Base-by-base conservation (phyloP, 345 rosid species). In the Eucalyptus coolabah region DNA sequence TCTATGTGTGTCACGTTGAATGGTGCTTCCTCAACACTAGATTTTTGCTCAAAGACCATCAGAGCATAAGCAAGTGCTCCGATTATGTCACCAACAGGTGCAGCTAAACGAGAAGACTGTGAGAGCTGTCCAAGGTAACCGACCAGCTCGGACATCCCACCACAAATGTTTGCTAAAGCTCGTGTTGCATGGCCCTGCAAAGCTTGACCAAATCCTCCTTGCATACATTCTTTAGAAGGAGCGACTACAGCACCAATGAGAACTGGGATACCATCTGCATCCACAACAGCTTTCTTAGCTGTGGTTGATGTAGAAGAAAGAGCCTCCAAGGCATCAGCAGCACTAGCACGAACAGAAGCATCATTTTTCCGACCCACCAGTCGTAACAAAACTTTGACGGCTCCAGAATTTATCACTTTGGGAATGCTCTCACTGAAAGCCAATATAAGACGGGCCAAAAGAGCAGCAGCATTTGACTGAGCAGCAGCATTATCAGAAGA, bases 391-490 rank as follows among this genome's bases (percentile, higher is more conserved):
- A 93, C 93, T 93, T 95, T 94, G 88, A 96, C 93, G 24, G 95
- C 95, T 90, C 96, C 98, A 83, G 97, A 95, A 87, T 94, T 98
- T 86, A 96, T 95, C 30, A 96, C 94, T 90, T 93, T 95, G 44
- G 96, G 90, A 83, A 94, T 92, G 90, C 95, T 95, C 88, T 94
- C 93, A 49, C 92, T 91, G 89, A 97, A 96, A 87, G 94, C 94
- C 93, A 94, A 91, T 93, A 95, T 92, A 88, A 97, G 89, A 87
- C 95, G 94, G 60, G 98, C 98, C 95, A 97, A 94, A 17, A 97
- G 97, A 92, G 99, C 94, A 89, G 99, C 99, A 82, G 99, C 95
- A 90, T 96, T 96, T 89, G 99, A 93, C 92, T 95, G 97, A 89
- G 99, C 92, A 90, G 94, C 93, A 28, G 95, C 90, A 89, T 94